These are phyloP conservation scores for Eucalyptus rudis DNA, from an alignment of 345 rosid species.

Conservation along the genomic window DNA sequence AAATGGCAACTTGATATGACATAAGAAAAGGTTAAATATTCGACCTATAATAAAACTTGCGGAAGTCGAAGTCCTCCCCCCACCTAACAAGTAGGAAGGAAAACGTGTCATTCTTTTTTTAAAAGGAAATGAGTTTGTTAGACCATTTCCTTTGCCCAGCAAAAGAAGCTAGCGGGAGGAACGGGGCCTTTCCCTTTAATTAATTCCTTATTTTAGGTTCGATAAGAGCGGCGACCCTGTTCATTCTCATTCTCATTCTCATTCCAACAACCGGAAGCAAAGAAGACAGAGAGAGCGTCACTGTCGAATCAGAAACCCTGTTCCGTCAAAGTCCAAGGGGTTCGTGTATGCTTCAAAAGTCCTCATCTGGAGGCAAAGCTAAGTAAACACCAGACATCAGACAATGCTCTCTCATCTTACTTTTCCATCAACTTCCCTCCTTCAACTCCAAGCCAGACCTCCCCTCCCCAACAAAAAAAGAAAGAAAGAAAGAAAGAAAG, in stretches of 20 bases:
- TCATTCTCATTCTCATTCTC: background rate
- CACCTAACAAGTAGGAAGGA: background rate
- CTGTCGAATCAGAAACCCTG: background rate
- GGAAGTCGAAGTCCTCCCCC: background rate
- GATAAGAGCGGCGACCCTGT: background rate
- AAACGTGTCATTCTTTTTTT: background rate
- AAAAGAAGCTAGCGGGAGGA: background rate
- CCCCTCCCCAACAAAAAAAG: background rate
- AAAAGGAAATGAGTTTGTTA: background rate
- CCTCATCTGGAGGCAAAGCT: background rate
- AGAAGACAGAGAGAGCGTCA: background rate
- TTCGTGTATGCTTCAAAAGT: background rate
- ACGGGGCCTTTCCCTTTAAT: background rate
- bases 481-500: fast-evolving
- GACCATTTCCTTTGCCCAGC: background rate
- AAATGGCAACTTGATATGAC: background rate
- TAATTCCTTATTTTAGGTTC: background rate
- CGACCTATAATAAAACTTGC: background rate
- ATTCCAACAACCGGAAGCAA: background rate
- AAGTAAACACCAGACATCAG: background rate
- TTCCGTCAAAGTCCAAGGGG: background rate
- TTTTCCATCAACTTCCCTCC: constrained; percentile 13
- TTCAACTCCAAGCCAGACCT: constrained; percentile 39
- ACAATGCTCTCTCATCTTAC: constrained; percentile 11
- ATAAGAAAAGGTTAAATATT: background rate